A percentile compares a stretch with the other conserved stretches of the same genome.
Evolutionary conservation across 441 rosid species (phyloP).

Genomic region (Populus trichocarpa): DNA sequence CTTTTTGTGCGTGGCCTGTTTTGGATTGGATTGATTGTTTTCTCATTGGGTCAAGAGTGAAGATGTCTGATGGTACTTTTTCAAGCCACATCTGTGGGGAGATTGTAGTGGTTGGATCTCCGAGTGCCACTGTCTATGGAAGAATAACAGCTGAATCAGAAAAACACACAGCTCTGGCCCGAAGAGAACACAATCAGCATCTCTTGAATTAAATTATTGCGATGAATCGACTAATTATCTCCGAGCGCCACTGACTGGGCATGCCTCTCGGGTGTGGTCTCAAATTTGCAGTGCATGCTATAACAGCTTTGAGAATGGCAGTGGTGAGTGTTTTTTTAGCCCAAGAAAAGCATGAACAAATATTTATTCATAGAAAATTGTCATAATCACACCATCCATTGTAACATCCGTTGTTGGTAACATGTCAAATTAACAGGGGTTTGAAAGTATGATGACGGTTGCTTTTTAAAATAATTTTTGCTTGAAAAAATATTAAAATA

Average conservation of each 20-base stretch:
- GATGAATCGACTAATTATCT: neutral
- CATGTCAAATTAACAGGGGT: neutral
- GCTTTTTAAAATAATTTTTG: too few relatives aligned
- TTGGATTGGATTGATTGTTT: conserved; percentile 1
- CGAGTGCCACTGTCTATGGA: neutral
- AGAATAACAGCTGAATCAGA: neutral
- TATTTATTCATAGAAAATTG: neutral
- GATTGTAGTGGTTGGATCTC: neutral
- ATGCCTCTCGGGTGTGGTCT: too few relatives aligned
- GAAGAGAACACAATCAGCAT: neutral
- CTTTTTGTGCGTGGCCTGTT: neutral
- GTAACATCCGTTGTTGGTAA: neutral
- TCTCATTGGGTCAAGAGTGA: neutral
- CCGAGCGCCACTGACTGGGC: too few relatives aligned
- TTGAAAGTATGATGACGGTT: rapidly evolving
- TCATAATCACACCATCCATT: neutral
- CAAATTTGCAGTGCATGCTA: too few relatives aligned
- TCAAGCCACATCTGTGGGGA: neutral
- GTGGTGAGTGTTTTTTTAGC: too few relatives aligned
- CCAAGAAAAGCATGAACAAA: too few relatives aligned
- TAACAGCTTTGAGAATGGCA: too few relatives aligned
- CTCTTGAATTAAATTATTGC: neutral
- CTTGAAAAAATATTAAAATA: too few relatives aligned
- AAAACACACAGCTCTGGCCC: neutral
- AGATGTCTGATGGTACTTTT: neutral